Conservation (phyloP, 2,329 filamentous ascomycete genomes). For the Scorias spongiosa region DNA sequence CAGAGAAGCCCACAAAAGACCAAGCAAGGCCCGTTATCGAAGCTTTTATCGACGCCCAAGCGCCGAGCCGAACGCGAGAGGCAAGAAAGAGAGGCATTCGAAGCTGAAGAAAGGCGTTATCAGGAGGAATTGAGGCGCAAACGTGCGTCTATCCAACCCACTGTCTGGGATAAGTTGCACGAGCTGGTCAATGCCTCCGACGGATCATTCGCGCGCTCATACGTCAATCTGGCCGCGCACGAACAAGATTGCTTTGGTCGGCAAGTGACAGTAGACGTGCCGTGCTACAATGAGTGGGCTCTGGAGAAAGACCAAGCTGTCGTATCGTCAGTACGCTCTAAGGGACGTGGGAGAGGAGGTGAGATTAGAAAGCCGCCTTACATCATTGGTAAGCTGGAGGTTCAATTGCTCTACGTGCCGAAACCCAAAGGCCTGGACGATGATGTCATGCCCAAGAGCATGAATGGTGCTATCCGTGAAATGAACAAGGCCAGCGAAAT, state of each 20-base stretch:
- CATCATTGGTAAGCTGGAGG: constrained; percentile 82
- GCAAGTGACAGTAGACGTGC: constrained; percentile 73
- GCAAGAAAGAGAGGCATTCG: constrained; percentile 67
- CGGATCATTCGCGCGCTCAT: constrained; percentile 86
- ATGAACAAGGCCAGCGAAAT: constrained; percentile 79
- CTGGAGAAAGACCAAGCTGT: constrained; percentile 59
- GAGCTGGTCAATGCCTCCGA: constrained; percentile 72
- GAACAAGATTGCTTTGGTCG: constrained; percentile 79
- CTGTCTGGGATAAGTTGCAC: constrained; percentile 74
- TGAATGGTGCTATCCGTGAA: constrained; percentile 91
- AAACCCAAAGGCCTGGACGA: constrained; percentile 75
- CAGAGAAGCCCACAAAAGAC: constrained; percentile 14
- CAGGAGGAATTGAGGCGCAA: constrained; percentile 31
- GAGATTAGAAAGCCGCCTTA: constrained; percentile 79
- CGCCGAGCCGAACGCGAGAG: constrained; percentile 91
- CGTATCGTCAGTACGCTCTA: constrained; percentile 84
- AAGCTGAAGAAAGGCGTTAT: constrained; percentile 35
- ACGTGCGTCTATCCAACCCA: constrained; percentile 47
- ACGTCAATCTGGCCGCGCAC: constrained; percentile 86
- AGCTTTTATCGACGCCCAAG: constrained; percentile 85
- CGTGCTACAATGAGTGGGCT: constrained; percentile 98
- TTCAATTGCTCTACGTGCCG: constrained; percentile 89
- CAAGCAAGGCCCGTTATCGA: constrained; percentile 80
- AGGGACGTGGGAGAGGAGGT: constrained; percentile 37
- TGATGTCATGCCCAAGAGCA: constrained; percentile 98